Base-by-base conservation (phyloP, 441 rosid genomes). In the Omphalea diandra region DNA sequence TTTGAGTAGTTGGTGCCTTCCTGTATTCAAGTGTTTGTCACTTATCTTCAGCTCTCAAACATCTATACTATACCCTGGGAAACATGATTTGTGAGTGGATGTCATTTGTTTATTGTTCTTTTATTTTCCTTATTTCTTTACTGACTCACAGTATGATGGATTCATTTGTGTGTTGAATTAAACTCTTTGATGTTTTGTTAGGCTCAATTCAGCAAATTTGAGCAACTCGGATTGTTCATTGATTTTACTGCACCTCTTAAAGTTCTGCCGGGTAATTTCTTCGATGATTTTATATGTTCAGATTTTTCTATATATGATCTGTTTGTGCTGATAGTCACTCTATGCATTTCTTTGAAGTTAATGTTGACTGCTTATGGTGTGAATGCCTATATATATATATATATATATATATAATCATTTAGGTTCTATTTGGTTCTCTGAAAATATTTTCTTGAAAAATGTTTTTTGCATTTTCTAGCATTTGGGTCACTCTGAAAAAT, bases 191-290 rank as follows among this genome's bases (percentile, higher is more conserved):
- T 71, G 60, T 22, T 64, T 73, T 77, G 77, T 72, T 66, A 81
- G 85, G 79, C 50, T 65, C 80, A 86, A 84, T 75, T 73, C 74
- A 72, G 83, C 63, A 72, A 77, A 74, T 76, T 74, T 91, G 82
- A 90, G 82, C 78, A 63, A 85, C 49, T 76, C 85, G 76, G 97
- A 93, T 68, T 86, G 83, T 83, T 83, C 84, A 4, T 69, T 79
- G 71, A 82, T 91, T 75, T 79, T 88, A 46, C 86, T 77, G 38
- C 64, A 66, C 67, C 75, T 95, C 76, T 83, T 95, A 71, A 85
- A 85, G 81, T 87, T 86, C 83, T 84, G 86, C 78, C 93, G 84
- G 99, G 99, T 93, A 81, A 73, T 29, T 67, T 60, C 63, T 73
- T 69, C 22, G 53, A 66, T 63, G 49, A 22, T 59, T 49, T 11